Conservation (phyloP, 2,329 filamentous ascomycete species). For the Pseudopyricularia javanii region DNA sequence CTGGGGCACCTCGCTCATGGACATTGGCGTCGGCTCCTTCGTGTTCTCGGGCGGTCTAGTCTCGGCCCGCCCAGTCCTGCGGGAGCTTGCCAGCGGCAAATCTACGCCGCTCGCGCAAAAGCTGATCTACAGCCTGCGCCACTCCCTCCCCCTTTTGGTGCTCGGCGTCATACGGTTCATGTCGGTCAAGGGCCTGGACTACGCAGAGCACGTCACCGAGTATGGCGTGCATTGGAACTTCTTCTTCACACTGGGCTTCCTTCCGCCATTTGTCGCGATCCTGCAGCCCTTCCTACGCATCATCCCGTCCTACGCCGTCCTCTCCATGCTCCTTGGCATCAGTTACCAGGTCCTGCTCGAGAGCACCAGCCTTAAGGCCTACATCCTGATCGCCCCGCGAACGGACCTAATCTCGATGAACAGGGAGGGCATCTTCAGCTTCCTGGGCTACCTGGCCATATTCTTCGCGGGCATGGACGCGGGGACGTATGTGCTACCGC, state of each 20-base stretch:
- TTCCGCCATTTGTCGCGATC: constrained; percentile 79
- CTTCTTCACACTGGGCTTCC: constrained; percentile 85
- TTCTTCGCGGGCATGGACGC: constrained; percentile 81
- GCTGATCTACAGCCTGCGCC: constrained; percentile 56
- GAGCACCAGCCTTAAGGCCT: constrained; percentile 66
- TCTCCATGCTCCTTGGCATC: constrained; percentile 57
- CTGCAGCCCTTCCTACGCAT: constrained; percentile 61
- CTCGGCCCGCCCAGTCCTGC: constrained; percentile 70
- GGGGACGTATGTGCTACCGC: constrained; percentile 67
- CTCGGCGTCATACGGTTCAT: constrained; percentile 72
- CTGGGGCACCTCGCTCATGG: constrained; percentile 99
- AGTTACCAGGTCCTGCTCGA: constrained; percentile 68
- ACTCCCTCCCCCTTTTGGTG: constrained; percentile 70
- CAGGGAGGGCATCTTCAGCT: constrained; percentile 89
- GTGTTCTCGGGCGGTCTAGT: constrained; percentile 90
- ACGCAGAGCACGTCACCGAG: constrained; percentile 92
- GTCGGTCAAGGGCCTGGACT: constrained; percentile 88
- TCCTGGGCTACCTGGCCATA: constrained; percentile 85
- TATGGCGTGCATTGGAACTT: constrained; percentile 99
- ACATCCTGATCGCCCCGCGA: constrained; percentile 71
- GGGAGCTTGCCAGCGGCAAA: constrained; percentile 43
- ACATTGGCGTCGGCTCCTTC: constrained; percentile 92
- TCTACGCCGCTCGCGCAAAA: constrained; percentile 39
- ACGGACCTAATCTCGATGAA: constrained; percentile 77
- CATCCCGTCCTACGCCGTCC: constrained; percentile 63